phyloP scores from a whole-genome alignment of 2,329 filamentous ascomycete species.

The Escovopsis sp. region DNA sequence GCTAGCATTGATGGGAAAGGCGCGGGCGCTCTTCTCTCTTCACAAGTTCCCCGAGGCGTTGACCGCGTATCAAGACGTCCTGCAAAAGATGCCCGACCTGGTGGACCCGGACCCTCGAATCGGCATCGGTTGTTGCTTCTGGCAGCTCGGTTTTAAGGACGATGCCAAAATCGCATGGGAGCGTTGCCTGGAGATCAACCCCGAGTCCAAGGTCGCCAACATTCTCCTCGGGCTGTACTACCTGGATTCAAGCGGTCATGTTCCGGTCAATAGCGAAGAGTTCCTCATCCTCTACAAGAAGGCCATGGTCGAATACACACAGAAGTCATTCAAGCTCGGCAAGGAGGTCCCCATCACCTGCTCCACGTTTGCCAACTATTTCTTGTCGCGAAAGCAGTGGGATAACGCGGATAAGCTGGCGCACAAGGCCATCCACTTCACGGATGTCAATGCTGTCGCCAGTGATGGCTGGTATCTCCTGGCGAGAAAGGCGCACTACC shows the following conservation, averaged over 20 bases:
- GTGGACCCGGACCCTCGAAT: constrained; percentile 90
- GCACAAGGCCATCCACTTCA: constrained; percentile 86
- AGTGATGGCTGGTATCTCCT: constrained; percentile 97
- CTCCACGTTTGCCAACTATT: constrained; percentile 80
- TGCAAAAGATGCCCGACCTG: constrained; percentile 73
- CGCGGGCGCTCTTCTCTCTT: constrained; percentile 72
- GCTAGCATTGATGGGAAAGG: constrained; percentile 81
- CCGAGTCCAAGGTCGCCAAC: constrained; percentile 77
- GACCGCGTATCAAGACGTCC: constrained; percentile 70
- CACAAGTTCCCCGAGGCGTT: constrained; percentile 76
- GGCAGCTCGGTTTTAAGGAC: constrained; percentile 89
- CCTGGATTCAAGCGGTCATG: constrained; percentile 70
- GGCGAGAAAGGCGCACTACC: constrained; percentile 78
- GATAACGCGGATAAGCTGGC: constrained; percentile 72
- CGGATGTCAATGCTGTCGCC: constrained; percentile 89
- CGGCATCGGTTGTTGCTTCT: constrained; percentile 91
- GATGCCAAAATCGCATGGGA: constrained; percentile 88
- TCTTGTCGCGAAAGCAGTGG: constrained; percentile 68
- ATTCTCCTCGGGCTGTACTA: constrained; percentile 84
- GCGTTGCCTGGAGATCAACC: constrained; percentile 62
- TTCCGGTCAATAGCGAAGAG: constrained; percentile 67
- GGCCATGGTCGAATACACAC: constrained; percentile 87
- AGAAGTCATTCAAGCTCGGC: constrained; percentile 85
- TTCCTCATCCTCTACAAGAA: constrained; percentile 80
- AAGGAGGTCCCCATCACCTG: constrained; percentile 83